Percentiles rank a stretch among this genome's conserved stretches.
Evolutionary conservation across 345 rosid species (phyloP).

Genomic region (Murraya paniculata): DNA sequence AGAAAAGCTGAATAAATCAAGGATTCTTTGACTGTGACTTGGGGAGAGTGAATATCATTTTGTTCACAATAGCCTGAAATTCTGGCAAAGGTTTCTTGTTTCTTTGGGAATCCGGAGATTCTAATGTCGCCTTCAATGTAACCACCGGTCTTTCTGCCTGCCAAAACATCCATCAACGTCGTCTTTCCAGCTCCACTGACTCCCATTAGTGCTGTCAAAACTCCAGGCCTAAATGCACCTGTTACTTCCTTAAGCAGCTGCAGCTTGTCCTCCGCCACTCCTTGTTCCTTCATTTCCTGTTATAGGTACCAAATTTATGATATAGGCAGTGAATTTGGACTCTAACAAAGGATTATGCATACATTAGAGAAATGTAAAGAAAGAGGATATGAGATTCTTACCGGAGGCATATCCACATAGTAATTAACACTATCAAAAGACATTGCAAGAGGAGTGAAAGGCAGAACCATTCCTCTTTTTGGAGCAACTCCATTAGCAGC

Average conservation of each 20-base stretch:
- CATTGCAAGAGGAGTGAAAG: constrained; percentile 79
- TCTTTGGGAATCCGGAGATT: constrained; percentile 82
- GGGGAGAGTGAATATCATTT: constrained; percentile 86
- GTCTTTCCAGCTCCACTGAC: constrained; percentile 99
- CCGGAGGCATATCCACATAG: constrained; percentile 80
- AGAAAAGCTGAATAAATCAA: constrained; percentile 88
- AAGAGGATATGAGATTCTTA: constrained; percentile 28
- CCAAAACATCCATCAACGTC: constrained; percentile 93
- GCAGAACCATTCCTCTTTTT: constrained; percentile 81
- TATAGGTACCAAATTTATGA: neutral
- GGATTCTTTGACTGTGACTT: constrained; percentile 82
- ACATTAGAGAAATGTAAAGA: neutral
- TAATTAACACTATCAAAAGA: constrained; percentile 64
- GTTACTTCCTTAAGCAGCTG: constrained; percentile 75
- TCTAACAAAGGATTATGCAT: neutral
- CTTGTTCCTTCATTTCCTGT: constrained; percentile 92
- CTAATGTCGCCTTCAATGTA: constrained; percentile 81
- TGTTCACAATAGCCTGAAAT: constrained; percentile 94
- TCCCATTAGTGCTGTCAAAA: constrained; percentile 93
- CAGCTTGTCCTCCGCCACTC: constrained; percentile 60
- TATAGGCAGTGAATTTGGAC: neutral
- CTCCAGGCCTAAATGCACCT: constrained; percentile 87
- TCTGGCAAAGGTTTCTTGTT: constrained; percentile 92
- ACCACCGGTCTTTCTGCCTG: constrained; percentile 91
- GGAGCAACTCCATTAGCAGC: constrained; percentile 31